These are phyloP conservation scores for Aspergillus glaucus DNA, from an alignment of 2,329 filamentous ascomycete genomes.

Conservation along the genomic window DNA sequence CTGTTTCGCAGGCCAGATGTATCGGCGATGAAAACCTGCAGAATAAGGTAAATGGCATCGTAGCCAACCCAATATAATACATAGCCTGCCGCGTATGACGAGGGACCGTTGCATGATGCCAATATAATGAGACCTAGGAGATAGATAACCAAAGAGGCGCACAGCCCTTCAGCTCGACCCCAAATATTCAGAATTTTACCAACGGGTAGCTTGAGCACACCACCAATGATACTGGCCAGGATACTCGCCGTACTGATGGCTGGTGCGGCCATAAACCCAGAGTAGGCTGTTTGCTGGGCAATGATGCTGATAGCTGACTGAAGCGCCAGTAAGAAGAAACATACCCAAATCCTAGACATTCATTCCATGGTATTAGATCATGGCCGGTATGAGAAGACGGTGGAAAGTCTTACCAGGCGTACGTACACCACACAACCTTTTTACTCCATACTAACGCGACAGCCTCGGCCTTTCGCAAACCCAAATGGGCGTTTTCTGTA, in stretches of 20 bases:
- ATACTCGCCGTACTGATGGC: conserved; percentile 48
- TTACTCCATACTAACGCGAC: conserved; percentile 42
- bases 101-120: conserved; percentile 54
- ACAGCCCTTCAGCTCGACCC: conserved; percentile 55
- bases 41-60: conserved; percentile 49
- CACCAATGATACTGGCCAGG: conserved; percentile 51
- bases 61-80: conserved; percentile 57
- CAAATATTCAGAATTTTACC: conserved; percentile 59
- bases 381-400: neutral
- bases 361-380: neutral
- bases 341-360: conserved; percentile 37
- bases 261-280: conserved; percentile 46
- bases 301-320: conserved; percentile 37
- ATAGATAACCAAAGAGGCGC: conserved; percentile 44
- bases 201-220: conserved; percentile 53
- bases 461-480: conserved; percentile 43
- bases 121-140: conserved; percentile 53
- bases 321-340: conserved; percentile 41
- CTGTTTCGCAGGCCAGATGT: conserved; percentile 56
- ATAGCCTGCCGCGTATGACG: conserved; percentile 58
- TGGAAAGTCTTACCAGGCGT: conserved; percentile 24
- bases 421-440: conserved; percentile 27
- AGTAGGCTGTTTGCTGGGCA: conserved; percentile 46
- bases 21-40: conserved; percentile 58
- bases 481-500: conserved; percentile 27